Evolutionary conservation across 495 filamentous ascomycete species (phyloP), one percentile per base, ranked within the genome.

Genomic region (Neurospora pannonica): DNA sequence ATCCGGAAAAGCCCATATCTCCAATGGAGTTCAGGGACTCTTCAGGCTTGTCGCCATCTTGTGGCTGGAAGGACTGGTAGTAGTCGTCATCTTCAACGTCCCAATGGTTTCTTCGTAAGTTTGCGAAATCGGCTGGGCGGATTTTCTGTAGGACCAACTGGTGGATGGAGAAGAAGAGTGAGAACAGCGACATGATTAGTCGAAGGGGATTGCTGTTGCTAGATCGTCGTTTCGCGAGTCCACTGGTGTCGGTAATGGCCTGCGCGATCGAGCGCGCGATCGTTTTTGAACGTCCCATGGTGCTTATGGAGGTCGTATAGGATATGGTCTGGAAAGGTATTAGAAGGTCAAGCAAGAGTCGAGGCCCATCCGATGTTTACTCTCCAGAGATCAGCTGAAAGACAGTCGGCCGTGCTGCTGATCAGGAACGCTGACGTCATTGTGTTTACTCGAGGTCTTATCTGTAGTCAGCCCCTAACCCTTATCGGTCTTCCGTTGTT

Each of bases 111-210:
- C 77, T 62, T 1, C 81, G 81, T 4, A 82, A 76, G 31, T 77
- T 82, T 0, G 76, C 73, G 54, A 86, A 86, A 37, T 84, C 73
- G 38, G 82, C 83, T 0, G 81, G 81, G 15, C 79, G 83, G n/a
- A 83, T 78, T 37, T 82, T 81, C 9, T 74, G 75, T 28, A 85
- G 80, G 2, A 74, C 70, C 3, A 86, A 74, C 78, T 83, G 81
- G 71, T 83, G 84, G 1, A 84, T 67, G 1, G 80, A 77, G 70
- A 86, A 85, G 42, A 86, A 71, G 4, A 79, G 71, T 0, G 83
- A 76, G 40, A 81, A 79, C 36, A 83, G 72, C 0, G 77, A 74
- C 21, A 83, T 67, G 7, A 83, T 70, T 0, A 78, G 75, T 7
- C 71, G 76, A 24, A 82, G 69, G 0, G 72, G 70, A 43, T 71